phyloP scores from a whole-genome alignment of 2,329 filamentous ascomycete genomes.

The Aureobasidium pullulans region DNA sequence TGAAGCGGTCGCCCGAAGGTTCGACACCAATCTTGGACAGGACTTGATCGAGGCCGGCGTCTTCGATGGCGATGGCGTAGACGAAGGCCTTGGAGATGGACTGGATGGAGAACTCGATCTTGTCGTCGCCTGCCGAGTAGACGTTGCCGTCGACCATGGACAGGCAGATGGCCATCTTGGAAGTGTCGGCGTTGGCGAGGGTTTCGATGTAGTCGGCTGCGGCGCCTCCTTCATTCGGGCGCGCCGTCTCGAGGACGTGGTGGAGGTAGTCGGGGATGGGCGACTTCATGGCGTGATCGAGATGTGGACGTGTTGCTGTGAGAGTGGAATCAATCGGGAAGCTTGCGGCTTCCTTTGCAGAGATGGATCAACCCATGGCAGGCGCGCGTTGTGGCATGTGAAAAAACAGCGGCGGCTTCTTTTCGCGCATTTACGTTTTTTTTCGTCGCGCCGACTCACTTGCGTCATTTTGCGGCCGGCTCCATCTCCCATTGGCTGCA shows the following conservation, averaged over 20 bases:
- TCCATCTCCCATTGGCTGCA: no score
- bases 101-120: conserved; percentile 35
- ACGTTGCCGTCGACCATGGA: conserved; percentile 35
- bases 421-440: no score
- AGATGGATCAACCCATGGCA: no score
- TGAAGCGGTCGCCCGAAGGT: conserved; percentile 35
- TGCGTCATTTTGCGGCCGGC: background rate
- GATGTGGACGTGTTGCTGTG: no score
- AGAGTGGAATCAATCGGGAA: no score
- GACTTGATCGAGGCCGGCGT: conserved; percentile 29
- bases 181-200: conserved; percentile 33
- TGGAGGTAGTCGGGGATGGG: conserved; percentile 21
- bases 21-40: conserved; percentile 36
- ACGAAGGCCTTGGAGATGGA: conserved; percentile 38
- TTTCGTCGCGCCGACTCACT: no score
- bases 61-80: conserved; percentile 35
- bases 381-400: no score
- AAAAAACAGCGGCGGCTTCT: no score
- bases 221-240: conserved; percentile 22
- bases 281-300: conserved; percentile 17
- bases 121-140: conserved; percentile 34
- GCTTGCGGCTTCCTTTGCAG: no score
- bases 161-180: conserved; percentile 32
- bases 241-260: conserved; percentile 19
- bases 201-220: conserved; percentile 34